Conservation (phyloP, 306 rosid genomes). For the Biancaea sappan region DNA sequence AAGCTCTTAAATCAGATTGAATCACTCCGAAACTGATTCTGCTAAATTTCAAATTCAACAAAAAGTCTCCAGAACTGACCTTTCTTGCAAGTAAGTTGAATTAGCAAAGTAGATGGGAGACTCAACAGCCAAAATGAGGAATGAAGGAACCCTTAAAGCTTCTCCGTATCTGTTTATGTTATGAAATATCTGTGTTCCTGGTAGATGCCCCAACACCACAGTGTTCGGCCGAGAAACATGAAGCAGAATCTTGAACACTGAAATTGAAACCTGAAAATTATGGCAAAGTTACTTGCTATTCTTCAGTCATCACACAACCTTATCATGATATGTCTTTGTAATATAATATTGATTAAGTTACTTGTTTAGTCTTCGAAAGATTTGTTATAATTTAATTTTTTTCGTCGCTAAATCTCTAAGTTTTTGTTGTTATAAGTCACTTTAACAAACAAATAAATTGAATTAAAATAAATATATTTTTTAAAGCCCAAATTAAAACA, state of each 20-base stretch:
- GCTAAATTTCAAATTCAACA: slow-evolving; percentile 1
- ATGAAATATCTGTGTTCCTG: slow-evolving; percentile 84
- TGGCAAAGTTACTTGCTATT: slow-evolving; percentile 1
- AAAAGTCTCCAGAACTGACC: slow-evolving; percentile 51
- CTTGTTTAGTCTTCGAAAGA: no score
- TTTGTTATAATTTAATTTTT: no score
- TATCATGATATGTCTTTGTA: no score
- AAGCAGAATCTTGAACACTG: slow-evolving; percentile 90
- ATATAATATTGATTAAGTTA: no score
- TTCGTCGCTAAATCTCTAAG: no score
- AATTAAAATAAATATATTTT: no score
- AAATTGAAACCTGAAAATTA: slow-evolving; percentile 77
- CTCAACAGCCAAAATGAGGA: slow-evolving; percentile 84
- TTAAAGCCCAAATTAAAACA: no score
- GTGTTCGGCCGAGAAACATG: slow-evolving; percentile 96
- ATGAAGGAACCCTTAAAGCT: slow-evolving; percentile 74
- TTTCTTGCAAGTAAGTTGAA: slow-evolving; percentile 92
- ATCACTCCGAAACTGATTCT: slow-evolving; percentile 23
- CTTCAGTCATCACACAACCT: slow-evolving; percentile 8
- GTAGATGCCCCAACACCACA: slow-evolving; percentile 73
- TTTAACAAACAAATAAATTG: no score
- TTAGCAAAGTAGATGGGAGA: slow-evolving; percentile 97
- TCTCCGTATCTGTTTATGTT: slow-evolving; percentile 72
- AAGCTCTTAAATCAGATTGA: slow-evolving; percentile 34
- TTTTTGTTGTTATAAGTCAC: no score